Conservation (phyloP, 441 rosid genomes). For the Pelargonium citronellum region DNA sequence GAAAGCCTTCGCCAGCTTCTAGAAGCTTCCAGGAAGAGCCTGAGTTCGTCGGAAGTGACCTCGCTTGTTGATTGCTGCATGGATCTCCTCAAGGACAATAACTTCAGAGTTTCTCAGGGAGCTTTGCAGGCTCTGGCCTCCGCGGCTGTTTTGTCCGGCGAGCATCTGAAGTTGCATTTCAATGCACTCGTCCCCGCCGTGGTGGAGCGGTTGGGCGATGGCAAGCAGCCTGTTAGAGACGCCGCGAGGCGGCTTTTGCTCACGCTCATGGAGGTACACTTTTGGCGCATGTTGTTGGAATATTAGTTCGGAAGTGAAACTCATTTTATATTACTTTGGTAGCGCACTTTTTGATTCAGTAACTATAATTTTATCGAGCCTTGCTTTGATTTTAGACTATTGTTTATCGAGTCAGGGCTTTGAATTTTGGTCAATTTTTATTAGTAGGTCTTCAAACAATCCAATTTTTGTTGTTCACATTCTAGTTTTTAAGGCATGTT, state of each 20-base stretch:
- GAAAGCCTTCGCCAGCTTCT: constrained; percentile 86
- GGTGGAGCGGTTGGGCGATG: constrained; percentile 88
- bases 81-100: constrained; percentile 94
- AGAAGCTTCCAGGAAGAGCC: constrained; percentile 78
- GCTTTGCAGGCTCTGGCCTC: constrained; percentile 94
- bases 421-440: no score
- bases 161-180: constrained; percentile 89
- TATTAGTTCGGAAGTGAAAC: neutral
- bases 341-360: no score
- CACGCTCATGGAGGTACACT: constrained; percentile 90
- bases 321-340: neutral
- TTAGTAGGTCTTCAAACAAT: no score
- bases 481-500: neutral
- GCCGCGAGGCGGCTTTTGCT: constrained; percentile 89
- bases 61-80: constrained; percentile 84
- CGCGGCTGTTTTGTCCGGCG: constrained; percentile 96
- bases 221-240: constrained; percentile 91
- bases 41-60: constrained; percentile 65
- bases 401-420: no score
- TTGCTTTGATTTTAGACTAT: no score
- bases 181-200: constrained; percentile 95
- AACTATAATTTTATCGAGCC: no score
- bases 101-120: constrained; percentile 89
- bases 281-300: neutral
- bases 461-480: no score